Evolutionary conservation across 345 rosid genomes (phyloP).

Genomic region (Melaleuca quinquenervia): DNA sequence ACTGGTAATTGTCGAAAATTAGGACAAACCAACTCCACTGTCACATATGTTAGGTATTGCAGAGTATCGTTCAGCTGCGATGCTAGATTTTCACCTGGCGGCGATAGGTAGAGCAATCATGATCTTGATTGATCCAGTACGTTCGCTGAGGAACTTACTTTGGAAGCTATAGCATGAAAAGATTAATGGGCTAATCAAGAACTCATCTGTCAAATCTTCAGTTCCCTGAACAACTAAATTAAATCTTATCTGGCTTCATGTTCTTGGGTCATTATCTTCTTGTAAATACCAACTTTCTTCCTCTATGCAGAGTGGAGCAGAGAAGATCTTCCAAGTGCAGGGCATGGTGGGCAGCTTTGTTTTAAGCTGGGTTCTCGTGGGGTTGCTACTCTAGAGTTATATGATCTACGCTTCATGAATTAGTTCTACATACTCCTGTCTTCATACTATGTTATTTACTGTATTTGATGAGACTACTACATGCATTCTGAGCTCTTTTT

Average conservation of each 20-base stretch:
- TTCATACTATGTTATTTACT: constrained; percentile 14
- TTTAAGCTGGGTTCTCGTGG: constrained; percentile 21
- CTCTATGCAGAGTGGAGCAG: constrained; percentile 40
- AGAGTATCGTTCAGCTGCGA: neutral
- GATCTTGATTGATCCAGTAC: neutral
- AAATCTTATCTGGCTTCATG: neutral
- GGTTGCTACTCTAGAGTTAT: constrained; percentile 20
- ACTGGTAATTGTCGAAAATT: neutral
- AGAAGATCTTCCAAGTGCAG: constrained; percentile 12
- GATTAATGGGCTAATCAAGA: neutral
- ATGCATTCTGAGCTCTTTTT: neutral
- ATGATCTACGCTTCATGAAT: neutral
- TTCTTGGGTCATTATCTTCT: neutral
- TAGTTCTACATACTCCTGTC: neutral
- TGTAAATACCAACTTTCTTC: neutral
- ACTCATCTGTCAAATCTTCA: neutral
- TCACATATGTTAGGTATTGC: neutral
- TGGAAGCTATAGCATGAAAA: neutral
- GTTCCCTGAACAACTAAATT: neutral
- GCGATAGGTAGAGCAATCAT: fast-evolving
- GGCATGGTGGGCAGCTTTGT: constrained; percentile 21
- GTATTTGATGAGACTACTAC: neutral
- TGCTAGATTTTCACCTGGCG: neutral
- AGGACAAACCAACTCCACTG: neutral
- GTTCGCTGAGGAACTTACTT: neutral